Conservation (phyloP, 345 rosid species). For the Eucalyptus regnans region DNA sequence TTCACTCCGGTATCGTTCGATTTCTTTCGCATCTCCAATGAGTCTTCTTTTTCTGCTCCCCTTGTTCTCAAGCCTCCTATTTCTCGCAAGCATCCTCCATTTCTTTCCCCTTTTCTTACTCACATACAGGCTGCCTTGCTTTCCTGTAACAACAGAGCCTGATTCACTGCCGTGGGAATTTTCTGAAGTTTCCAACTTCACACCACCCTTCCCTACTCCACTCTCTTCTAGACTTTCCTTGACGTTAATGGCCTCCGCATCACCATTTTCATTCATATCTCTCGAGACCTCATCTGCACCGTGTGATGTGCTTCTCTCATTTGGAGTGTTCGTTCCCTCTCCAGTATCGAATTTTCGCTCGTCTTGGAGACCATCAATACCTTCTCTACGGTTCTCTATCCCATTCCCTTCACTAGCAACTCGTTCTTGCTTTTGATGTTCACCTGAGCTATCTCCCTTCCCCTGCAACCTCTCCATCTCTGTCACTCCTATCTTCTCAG, state of each 20-base stretch:
- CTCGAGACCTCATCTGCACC: neutral
- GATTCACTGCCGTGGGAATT: neutral
- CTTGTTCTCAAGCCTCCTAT: conserved; percentile 9
- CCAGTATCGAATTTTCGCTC: neutral
- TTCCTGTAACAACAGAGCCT: neutral
- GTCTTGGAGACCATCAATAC: neutral
- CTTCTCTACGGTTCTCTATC: neutral
- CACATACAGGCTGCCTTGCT: neutral
- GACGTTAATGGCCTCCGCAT: neutral
- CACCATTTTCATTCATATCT: neutral
- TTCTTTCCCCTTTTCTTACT: conserved; percentile 12
- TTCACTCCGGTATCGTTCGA: neutral
- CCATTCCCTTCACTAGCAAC: neutral
- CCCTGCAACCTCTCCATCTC: neutral
- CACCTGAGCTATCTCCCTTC: neutral
- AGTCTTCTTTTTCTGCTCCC: neutral
- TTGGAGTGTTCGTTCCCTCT: neutral
- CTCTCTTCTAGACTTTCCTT: neutral
- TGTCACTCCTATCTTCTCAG: neutral
- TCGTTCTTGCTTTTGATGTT: neutral
- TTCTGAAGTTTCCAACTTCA: conserved; percentile 3
- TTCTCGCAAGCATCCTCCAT: conserved; percentile 16
- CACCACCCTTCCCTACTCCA: neutral
- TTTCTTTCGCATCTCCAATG: neutral
- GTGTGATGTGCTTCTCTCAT: neutral